Base-by-base conservation (phyloP, 23 red algal genomes). In the Agarophyton chilense region DNA sequence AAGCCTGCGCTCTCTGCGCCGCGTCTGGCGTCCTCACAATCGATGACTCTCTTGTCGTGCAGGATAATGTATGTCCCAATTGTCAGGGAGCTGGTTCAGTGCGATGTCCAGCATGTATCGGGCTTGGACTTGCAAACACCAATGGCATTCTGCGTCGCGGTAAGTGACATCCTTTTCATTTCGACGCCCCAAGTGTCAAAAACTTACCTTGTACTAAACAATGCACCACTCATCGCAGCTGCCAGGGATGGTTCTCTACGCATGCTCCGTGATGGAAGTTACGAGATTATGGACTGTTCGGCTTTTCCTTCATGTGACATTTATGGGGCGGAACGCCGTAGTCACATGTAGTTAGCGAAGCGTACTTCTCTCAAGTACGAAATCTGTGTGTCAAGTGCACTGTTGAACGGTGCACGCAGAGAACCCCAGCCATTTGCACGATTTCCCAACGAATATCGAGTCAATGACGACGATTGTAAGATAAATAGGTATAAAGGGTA, bases 221-320 rank as follows among this genome's bases (percentile, higher is more conserved):
- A n/a, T n/a, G n/a, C n/a, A n/a, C n/a, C n/a, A n/a, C n/a, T n/a
- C n/a, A 25, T 58, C n/a, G 31, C 44, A 78, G 73, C 26, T 78
- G 73, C 73, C 25, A 33, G 73, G 22, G 72, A 93, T 53, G 90
- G 90, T 12, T 51, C 61, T 35, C 51, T 93, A 64, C 78, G 90
- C 13, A 93, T 93, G 90, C 52, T 82, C 18, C 74, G 90, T 2
- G 52, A 93, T 45, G 90, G 90, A 38, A 77, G 62, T 16, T 77
- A 66, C 29, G 79, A 93, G 53, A 83, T 93, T 46, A 54, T 93
- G 25, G 78, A 84, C 67, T 93, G 90, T 43, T 71, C 45, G 0
- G 90, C 90, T 0, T 84, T 93, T 52, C 90, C 90, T 22, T 60
- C 80, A 41, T 93, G 90, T 36, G 72, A 79, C 50, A 63, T 90